Evolutionary conservation across 2,329 filamentous ascomycete genomes (phyloP).

Genomic region (Aspergillus amoenus): DNA sequence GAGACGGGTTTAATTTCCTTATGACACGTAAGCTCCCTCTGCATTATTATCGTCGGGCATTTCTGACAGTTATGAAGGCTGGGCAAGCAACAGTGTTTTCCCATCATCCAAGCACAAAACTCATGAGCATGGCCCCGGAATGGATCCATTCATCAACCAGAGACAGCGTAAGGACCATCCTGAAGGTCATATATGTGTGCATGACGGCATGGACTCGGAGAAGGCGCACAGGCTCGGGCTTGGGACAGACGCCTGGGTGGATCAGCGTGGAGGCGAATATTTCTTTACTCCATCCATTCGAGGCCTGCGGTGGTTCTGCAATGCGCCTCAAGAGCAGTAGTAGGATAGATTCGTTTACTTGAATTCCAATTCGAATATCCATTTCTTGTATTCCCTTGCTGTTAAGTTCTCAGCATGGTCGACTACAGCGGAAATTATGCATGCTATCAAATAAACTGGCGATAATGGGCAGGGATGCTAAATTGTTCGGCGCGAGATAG

Average conservation of each 20-base stretch:
- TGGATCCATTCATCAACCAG: constrained; percentile 24
- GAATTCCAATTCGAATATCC: too few species aligned
- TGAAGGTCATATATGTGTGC: constrained; percentile 14
- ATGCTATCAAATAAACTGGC: too few species aligned
- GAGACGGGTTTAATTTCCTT: constrained; percentile 29
- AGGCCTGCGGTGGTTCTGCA: too few species aligned
- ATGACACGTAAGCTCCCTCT: constrained; percentile 21
- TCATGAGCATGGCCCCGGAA: constrained; percentile 14
- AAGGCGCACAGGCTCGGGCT: constrained; percentile 20
- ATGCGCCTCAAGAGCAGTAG: too few species aligned
- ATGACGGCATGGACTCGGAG: constrained; percentile 16
- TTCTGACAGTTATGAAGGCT: constrained; percentile 13
- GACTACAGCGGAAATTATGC: too few species aligned
- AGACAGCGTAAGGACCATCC: constrained; percentile 14
- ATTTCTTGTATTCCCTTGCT: too few species aligned
- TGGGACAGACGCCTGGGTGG: constrained; percentile 36
- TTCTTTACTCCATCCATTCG: constrained; percentile 47
- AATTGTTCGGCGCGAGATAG: background rate
- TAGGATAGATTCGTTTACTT: too few species aligned
- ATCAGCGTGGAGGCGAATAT: constrained; percentile 47
- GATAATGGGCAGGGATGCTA: too few species aligned
- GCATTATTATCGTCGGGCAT: background rate
- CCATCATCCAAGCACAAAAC: constrained; percentile 14
- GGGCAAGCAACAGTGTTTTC: constrained; percentile 23
- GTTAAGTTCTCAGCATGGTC: too few species aligned